Percentiles rank a stretch among this genome's conserved stretches.
Evolutionary conservation across 148 eudicot species (phyloP).

Genomic region (Dianthus caryophyllus): DNA sequence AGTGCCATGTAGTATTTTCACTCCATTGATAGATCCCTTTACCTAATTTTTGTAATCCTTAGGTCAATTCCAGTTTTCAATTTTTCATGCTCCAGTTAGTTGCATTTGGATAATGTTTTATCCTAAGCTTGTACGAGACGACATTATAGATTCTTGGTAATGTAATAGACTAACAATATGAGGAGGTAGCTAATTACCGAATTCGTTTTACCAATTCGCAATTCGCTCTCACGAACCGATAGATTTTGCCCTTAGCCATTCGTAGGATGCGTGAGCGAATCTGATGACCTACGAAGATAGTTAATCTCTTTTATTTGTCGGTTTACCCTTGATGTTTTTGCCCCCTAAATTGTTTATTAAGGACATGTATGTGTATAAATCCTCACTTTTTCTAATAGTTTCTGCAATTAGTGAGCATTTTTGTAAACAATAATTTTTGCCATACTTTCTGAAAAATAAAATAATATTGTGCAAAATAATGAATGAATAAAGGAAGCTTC

Average conservation of each 20-base stretch:
- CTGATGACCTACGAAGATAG: too few relatives aligned
- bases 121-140: background rate
- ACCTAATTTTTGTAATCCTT: slow-evolving; percentile 8
- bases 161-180: too few relatives aligned
- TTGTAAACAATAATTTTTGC: slow-evolving; percentile 1
- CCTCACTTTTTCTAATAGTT: background rate
- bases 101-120: background rate
- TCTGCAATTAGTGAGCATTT: slow-evolving; percentile 4
- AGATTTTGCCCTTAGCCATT: too few relatives aligned
- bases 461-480: background rate
- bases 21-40: slow-evolving; percentile 9
- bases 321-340: too few relatives aligned
- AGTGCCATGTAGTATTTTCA: slow-evolving; percentile 3
- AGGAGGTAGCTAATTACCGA: too few relatives aligned
- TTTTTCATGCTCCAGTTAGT: background rate
- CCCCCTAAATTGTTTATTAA: too few relatives aligned
- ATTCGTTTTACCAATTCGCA: too few relatives aligned
- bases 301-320: too few relatives aligned
- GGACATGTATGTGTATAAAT: background rate
- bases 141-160: too few relatives aligned
- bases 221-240: too few relatives aligned
- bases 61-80: too few relatives aligned
- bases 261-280: too few relatives aligned
- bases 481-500: background rate
- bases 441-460: background rate